phyloP scores from a whole-genome alignment of 768 basidiomycete genomes.

The Suillus alpinus region DNA sequence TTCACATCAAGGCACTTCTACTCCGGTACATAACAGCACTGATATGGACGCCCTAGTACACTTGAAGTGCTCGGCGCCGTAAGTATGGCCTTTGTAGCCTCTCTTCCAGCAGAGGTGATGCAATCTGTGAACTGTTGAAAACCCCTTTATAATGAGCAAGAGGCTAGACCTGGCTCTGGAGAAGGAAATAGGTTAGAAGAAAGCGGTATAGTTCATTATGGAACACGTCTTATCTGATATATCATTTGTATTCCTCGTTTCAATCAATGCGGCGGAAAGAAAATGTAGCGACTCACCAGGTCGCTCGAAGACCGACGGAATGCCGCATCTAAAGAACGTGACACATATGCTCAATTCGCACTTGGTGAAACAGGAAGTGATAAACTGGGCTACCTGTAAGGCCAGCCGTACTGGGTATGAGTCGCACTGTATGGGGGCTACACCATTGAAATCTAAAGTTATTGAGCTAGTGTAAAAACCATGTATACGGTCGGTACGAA shows the following conservation, averaged over 20 bases:
- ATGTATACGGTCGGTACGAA: neutral
- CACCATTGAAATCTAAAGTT: neutral
- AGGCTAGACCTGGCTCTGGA: neutral
- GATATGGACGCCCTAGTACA: neutral
- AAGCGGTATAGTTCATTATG: neutral
- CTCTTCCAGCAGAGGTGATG: neutral
- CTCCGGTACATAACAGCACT: neutral
- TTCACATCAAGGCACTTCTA: neutral
- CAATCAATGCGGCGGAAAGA: neutral
- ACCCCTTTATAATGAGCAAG: neutral
- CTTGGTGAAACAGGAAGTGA: neutral
- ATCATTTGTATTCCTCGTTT: neutral
- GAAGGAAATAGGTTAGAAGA: neutral
- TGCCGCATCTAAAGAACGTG: neutral
- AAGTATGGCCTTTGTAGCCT: neutral
- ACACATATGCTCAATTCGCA: neutral
- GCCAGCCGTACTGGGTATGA: neutral
- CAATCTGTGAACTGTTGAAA: neutral
- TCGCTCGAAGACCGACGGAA: neutral
- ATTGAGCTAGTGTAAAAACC: neutral
- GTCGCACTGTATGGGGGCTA: neutral
- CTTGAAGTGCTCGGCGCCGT: neutral
- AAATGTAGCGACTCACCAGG: neutral
- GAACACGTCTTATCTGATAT: neutral
- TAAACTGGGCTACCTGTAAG: neutral